Evolutionary conservation across 164 flowering plant genomes (phyloP), one percentile per base, ranked within the genome.

Genomic region (Magnolia changhungtana): DNA sequence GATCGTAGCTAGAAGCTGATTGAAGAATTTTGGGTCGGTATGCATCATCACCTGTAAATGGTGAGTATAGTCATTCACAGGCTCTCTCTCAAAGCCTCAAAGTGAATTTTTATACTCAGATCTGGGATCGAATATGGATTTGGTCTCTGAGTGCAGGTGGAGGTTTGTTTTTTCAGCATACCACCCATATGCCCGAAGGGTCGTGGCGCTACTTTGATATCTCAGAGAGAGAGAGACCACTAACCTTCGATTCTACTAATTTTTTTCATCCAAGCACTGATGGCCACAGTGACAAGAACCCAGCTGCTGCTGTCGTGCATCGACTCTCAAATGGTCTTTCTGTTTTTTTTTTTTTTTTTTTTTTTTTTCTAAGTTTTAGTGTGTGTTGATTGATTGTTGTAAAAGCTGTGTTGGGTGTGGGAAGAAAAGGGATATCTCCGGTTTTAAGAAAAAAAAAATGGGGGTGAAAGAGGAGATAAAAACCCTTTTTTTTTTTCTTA

Each of bases 1-100:
- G 67, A 61, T n/a, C 52, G 9, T 69, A 69, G 78, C 37, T 67
- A 67, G 72, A 66, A 65, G 63, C 78, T 58, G 78, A 75, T 75
- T 29, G 65, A n/a, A 19, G 72, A 29, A 69, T 67, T 75, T 69
- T 58, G 72, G 50, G 72, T 70, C 16, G 20, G 74, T 55, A 52
- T 72, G 49, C 29, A 51, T 69, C 21, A 6, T 31, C 10, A 5
- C 23, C 64, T 9, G 51, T 20, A 27, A 13, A 55, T 68, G 31
- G 4, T 16, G 10, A 37, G 67, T 31, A 3, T 27, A 65, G 64
- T 74, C 59, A 50, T 64, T 74, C 76, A 74, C 76, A 21, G 74
- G 74, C 37, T 72, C 72, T 70, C 21, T 70, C 72, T 37, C 19
- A 31, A 37, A 49, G 51, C 55, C 67, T 31, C 45, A 16, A 7